phyloP scores from a whole-genome alignment of 75 land plant genomes.

The Larix kaempferi region DNA sequence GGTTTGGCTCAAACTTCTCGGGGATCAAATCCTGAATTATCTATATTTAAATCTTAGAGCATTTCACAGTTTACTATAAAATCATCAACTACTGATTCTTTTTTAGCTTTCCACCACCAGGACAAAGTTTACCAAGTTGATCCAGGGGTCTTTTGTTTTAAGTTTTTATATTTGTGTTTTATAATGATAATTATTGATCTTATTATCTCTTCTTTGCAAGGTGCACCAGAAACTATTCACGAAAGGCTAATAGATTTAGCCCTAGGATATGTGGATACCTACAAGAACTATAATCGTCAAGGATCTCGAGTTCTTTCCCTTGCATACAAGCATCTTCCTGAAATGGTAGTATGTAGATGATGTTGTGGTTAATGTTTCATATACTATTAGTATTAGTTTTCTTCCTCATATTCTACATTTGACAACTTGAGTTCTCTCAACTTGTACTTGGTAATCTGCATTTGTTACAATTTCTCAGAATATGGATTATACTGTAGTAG shows the following conservation, averaged over 20 bases:
- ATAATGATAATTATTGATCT: background rate
- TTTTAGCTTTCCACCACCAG: no score
- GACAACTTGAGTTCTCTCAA: background rate
- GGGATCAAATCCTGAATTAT: no score
- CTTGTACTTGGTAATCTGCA: background rate
- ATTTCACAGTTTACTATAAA: no score
- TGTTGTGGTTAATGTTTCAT: background rate
- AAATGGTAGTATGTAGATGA: constrained; percentile 75
- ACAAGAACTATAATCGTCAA: constrained; percentile 92
- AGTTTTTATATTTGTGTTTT: no score
- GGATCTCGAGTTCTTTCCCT: constrained; percentile 94
- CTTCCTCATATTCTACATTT: background rate
- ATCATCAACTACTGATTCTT: no score
- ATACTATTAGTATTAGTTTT: constrained; percentile 2
- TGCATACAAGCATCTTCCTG: constrained; percentile 90
- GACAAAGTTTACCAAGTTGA: no score
- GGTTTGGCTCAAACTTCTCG: no score
- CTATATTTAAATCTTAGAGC: no score
- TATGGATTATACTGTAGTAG: background rate
- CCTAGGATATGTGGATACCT: constrained; percentile 63
- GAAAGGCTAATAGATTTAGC: constrained; percentile 68
- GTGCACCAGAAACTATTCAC: constrained; percentile 98
- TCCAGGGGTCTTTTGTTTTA: no score
- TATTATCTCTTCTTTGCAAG: constrained; percentile 41
- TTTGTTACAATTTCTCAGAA: background rate